These are phyloP conservation scores for Rhododendron williamsianum DNA, from an alignment of 148 eudicot species.

Conservation along the genomic window DNA sequence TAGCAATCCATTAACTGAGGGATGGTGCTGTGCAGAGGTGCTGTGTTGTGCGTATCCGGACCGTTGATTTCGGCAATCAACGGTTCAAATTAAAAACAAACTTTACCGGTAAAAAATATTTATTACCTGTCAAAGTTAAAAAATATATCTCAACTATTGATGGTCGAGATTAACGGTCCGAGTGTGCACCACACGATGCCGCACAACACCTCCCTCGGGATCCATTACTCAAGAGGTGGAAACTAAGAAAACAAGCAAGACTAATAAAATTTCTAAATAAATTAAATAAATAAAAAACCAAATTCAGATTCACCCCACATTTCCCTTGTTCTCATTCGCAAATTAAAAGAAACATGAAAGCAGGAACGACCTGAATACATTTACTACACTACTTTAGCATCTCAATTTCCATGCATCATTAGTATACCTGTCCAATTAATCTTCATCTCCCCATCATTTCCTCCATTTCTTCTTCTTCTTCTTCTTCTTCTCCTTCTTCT, in stretches of 20 bases:
- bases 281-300: background rate
- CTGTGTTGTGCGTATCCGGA: too few relatives aligned
- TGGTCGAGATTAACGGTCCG: too few relatives aligned
- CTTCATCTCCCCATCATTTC: background rate
- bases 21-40: too few relatives aligned
- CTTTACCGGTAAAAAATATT: too few relatives aligned
- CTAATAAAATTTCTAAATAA: background rate
- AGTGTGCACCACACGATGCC: too few relatives aligned
- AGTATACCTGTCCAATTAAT: too few relatives aligned
- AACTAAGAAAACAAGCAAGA: background rate
- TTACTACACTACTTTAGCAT: background rate
- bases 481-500: background rate
- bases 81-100: too few relatives aligned
- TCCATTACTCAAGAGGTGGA: background rate
- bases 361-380: background rate
- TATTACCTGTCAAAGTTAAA: too few relatives aligned
- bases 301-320: background rate
- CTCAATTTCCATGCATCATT: background rate
- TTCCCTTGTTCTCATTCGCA: background rate
- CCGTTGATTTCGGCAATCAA: too few relatives aligned
- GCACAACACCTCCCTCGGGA: too few relatives aligned
- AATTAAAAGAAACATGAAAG: background rate
- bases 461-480: background rate
- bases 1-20: background rate
- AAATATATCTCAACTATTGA: too few relatives aligned